A percentile compares a stretch with the other conserved stretches of the same genome.
phyloP scores from a whole-genome alignment of 2,329 filamentous ascomycete genomes.

The Ophiostoma himal-ulmi region DNA sequence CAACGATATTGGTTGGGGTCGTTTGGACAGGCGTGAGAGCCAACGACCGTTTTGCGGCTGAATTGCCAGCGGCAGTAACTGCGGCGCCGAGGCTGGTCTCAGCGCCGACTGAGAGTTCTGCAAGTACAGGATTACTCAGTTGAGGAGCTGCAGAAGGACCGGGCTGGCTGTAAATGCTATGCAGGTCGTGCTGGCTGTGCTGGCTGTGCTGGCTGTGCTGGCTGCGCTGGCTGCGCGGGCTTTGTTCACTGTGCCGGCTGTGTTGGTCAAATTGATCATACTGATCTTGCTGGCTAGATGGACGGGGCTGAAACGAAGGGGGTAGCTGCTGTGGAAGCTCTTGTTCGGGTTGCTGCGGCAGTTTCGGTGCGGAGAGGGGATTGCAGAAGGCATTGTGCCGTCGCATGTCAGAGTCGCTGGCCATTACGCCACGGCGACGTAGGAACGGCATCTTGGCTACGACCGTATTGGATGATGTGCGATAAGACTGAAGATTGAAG shows the following conservation, averaged over 20 bases:
- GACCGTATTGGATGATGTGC: conserved; percentile 25
- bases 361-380: conserved; percentile 28
- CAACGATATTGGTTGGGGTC: neutral
- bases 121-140: neutral
- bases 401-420: conserved; percentile 55
- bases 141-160: conserved; percentile 1
- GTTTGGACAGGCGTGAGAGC: conserved; percentile 10
- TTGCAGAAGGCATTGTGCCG: conserved; percentile 40
- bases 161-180: neutral
- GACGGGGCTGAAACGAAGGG: neutral
- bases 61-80: conserved; percentile 28
- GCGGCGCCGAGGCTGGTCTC: conserved; percentile 23
- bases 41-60: conserved; percentile 23
- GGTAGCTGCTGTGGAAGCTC: conserved; percentile 14
- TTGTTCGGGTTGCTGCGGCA: conserved; percentile 17
- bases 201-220: conserved; percentile 3
- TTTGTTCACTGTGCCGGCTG: conserved; percentile 3
- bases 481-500: neutral
- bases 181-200: neutral
- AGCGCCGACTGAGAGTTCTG: neutral
- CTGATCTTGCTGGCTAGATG: neutral
- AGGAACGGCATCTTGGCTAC: conserved; percentile 50
- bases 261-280: conserved; percentile 4
- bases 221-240: neutral
- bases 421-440: conserved; percentile 55